phyloP scores from a whole-genome alignment of 2,329 filamentous ascomycete genomes.

The Penicillium psychrosexuale region DNA sequence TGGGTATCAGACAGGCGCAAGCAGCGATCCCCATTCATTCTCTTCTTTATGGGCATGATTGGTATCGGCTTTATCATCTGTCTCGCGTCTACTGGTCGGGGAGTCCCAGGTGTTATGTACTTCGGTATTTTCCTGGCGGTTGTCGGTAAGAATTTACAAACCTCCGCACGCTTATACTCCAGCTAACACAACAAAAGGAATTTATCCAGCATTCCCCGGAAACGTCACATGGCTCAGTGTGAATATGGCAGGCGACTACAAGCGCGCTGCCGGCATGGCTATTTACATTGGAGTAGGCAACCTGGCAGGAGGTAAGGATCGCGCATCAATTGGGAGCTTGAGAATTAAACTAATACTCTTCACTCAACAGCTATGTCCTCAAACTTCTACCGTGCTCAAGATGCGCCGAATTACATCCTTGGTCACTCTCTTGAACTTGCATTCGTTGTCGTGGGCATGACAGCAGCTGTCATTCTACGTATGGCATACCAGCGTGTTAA shows the following conservation, averaged over 20 bases:
- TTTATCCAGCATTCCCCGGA: conserved; percentile 48
- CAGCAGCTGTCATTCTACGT: conserved; percentile 45
- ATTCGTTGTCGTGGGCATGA: conserved; percentile 48
- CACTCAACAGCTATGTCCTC: conserved; percentile 59
- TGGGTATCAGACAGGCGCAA: conserved; percentile 57
- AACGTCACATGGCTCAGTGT: conserved; percentile 57
- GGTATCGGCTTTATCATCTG: conserved; percentile 57
- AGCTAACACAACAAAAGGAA: conserved; percentile 25
- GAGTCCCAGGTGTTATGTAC: conserved; percentile 45
- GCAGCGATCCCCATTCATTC: conserved; percentile 55
- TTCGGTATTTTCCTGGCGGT: conserved; percentile 49
- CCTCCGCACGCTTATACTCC: background rate
- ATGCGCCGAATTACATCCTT: conserved; percentile 50
- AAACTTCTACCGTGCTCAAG: conserved; percentile 63
- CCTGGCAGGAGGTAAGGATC: conserved; percentile 33
- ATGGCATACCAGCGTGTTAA: conserved; percentile 59
- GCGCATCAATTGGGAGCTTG: background rate
- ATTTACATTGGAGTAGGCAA: conserved; percentile 63
- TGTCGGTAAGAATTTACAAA: conserved; percentile 32
- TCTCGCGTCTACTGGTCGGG: conserved; percentile 33
- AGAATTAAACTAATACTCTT: background rate
- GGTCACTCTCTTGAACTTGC: conserved; percentile 53
- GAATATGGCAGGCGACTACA: conserved; percentile 56
- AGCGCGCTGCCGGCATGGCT: conserved; percentile 61
- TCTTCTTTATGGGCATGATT: conserved; percentile 54